Evolutionary conservation across 257 asterid genomes (phyloP).

Genomic region (Apocynum venetum): DNA sequence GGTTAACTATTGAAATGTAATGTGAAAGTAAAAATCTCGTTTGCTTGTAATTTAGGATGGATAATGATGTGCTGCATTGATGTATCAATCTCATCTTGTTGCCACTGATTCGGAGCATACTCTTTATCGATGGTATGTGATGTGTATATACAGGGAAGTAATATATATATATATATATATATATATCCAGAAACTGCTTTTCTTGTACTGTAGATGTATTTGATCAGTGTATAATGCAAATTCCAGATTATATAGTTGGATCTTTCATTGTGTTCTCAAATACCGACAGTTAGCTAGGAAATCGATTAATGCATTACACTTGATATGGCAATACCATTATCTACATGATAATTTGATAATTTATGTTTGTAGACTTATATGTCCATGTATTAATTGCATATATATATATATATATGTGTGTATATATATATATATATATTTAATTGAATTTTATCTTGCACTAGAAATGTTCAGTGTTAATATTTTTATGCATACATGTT

Average conservation of each 20-base stretch:
- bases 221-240: background rate
- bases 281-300: background rate
- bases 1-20: conserved; percentile 13
- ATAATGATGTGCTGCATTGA: conserved; percentile 1
- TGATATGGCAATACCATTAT: background rate
- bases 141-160: background rate
- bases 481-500: background rate
- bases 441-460: background rate
- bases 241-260: background rate
- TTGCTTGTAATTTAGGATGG: conserved; percentile 6
- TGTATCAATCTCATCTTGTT: background rate
- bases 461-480: background rate
- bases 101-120: background rate
- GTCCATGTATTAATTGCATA: background rate
- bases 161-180: too few relatives aligned
- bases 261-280: background rate
- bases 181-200: too few relatives aligned
- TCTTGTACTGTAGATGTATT: background rate
- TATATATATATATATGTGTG: too few relatives aligned
- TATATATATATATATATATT: too few relatives aligned
- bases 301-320: background rate
- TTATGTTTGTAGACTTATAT: too few relatives aligned
- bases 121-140: background rate
- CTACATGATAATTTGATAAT: background rate
- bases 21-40: conserved; percentile 13